Base-by-base conservation (phyloP, 768 basidiomycete genomes). In the Paxillus rubicundulus region DNA sequence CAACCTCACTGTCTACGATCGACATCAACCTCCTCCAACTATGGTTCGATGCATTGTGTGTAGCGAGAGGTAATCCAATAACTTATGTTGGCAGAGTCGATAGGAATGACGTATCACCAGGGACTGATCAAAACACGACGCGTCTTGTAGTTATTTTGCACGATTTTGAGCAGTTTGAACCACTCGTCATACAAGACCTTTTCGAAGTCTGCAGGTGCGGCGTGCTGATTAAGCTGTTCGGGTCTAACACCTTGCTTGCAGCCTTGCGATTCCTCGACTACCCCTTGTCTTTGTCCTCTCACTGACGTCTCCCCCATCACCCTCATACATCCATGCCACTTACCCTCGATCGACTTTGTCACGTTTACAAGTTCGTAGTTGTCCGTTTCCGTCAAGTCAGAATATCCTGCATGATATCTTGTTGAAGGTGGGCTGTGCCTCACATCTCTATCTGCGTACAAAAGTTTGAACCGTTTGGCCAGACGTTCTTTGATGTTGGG, bases 81-180 rank as follows among this genome's bases (percentile, higher is more conserved):
- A n/a, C 33, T 49, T n/a, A 24, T n/a, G 27, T 9, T 43, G 16
- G 9, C 13, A 10, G 9, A 20, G 3, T 38, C 9, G 12, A 9
- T 17, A 21, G 34, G 56, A 1, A 65, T 10, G 13, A 49, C 16
- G 1, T 18, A 24, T 37, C 34, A 10, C 39, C 38, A 63, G 58
- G 49, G 14, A 49, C 56, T 37, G 48, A 61, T 54, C 54, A 62
- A 10, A 16, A 55, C 1, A 54, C 58, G 5, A 66, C 61, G 10
- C 77, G 75, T 34, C 75, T 91, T 3, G 74, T 84, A 20, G 72
- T 87, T 9, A 61, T 90, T 12, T 60, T 91, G 18, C 86, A 89
- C 50, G 84, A 87, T 50, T 89, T 92, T 56, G 89, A 91, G 60
- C 81, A 84, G 61, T 80, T 87, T 45, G 86, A 88, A 50, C 69